Percentiles rank a stretch among this genome's conserved stretches.
Conservation (phyloP, 768 basidiomycete genomes). For the Obba rivulosa region DNA sequence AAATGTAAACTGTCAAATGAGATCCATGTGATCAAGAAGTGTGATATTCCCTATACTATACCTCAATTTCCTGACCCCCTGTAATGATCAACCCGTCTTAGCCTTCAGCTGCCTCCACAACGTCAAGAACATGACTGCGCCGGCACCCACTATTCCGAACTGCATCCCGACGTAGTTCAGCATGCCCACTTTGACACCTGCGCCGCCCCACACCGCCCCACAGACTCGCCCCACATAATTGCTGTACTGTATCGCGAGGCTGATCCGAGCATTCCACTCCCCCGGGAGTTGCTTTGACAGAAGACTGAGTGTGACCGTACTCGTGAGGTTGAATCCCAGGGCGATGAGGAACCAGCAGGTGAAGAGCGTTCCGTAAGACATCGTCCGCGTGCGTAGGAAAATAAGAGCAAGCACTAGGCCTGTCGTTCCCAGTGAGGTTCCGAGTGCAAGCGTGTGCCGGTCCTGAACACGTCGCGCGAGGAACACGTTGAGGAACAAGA, state of each 20-base stretch:
- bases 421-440: slow-evolving; percentile 41
- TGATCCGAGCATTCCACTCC: slow-evolving; percentile 50
- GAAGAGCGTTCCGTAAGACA: slow-evolving; percentile 44
- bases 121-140: slow-evolving; percentile 45
- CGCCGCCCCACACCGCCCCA: slow-evolving; percentile 65
- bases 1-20: no score
- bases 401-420: slow-evolving; percentile 48
- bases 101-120: slow-evolving; percentile 64
- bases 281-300: slow-evolving; percentile 64
- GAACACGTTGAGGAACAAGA: slow-evolving; percentile 57
- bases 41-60: no score
- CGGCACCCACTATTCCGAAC: slow-evolving; percentile 55
- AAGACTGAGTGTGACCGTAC: slow-evolving; percentile 59
- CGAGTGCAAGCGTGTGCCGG: slow-evolving; percentile 49
- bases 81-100: no score
- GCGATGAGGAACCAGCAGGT: slow-evolving; percentile 52
- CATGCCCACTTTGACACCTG: slow-evolving; percentile 56
- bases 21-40: no score
- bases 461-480: slow-evolving; percentile 56
- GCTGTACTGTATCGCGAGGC: slow-evolving; percentile 62
- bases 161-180: slow-evolving; percentile 52
- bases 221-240: slow-evolving; percentile 61
- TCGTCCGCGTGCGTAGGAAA: slow-evolving; percentile 33
- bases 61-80: no score
- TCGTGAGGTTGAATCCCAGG: slow-evolving; percentile 68